Evolutionary conservation across 2,329 filamentous ascomycete species (phyloP), one percentile per base, ranked within the genome.

Genomic region (Botryosphaeria dothidea): DNA sequence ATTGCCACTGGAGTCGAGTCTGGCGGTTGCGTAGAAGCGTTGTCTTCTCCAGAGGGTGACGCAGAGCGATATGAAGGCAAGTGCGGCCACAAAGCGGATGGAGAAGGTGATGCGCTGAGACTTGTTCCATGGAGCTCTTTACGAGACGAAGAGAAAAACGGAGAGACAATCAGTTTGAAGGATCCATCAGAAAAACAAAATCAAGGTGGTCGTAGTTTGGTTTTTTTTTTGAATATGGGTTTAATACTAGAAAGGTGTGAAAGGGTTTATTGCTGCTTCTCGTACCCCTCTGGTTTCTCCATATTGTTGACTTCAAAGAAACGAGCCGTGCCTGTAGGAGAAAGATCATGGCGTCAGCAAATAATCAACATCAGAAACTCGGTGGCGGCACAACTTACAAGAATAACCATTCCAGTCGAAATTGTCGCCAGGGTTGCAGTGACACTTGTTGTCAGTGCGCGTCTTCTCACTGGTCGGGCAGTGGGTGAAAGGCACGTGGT

Each of bases 401-500:
- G 92, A 97, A 78, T 97, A 98, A 61, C 92, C 91, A 80, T 97
- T 97, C 96, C 96, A 99, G 80, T 99, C 95, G 84, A 99, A 99
- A 83, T 99, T 99, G 66, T 98, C 92, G 74, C 90, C 89, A 7
- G 95, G 94, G 75, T 99, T 93, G 82, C 95, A 99, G 79, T 93
- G 90, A 79, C 95, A 99, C 77, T 92, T 93, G 70, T 94, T 87
- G 70, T 97, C 90, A 64, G 93, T 79, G 69, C 93, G 88, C 62
- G 86, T 88, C 80, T 97, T 86, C 80, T 98, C 92, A 63, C 90
- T 91, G 0, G 93, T 97, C 2, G 95, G 95, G 79, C 95, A 99
- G 80, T 99, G 95, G 4, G 93, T 98, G 78, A 99, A 99, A 23
- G 95, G 95, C 25, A 97, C 91, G 77, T 99, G 95, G 80, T 93